phyloP scores from a whole-genome alignment of 495 filamentous ascomycete species.

The Evansstolkia leycettana region DNA sequence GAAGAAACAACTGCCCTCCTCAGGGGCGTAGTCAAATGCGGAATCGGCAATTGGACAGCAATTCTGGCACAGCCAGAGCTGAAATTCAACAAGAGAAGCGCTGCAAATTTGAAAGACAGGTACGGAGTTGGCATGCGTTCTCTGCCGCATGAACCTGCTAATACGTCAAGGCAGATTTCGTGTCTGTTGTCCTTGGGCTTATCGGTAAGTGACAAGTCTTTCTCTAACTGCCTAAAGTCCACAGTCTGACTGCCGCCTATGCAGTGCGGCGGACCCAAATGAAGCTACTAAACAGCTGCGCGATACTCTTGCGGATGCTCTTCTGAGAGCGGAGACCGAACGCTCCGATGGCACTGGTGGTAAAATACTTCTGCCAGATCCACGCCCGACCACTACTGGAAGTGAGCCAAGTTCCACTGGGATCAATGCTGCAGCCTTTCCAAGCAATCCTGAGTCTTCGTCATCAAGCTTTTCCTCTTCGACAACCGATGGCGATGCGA shows the following conservation, averaged over 20 bases:
- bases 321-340: constrained; percentile 22
- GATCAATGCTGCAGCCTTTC: constrained; percentile 4
- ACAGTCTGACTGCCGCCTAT: not conserved
- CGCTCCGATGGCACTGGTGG: constrained; percentile 11
- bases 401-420: constrained; percentile 4
- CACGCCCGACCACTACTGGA: constrained; percentile 3
- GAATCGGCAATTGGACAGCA: constrained; percentile 78
- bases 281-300: constrained; percentile 34
- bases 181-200: constrained; percentile 57
- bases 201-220: constrained; percentile 17
- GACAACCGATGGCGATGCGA: constrained; percentile 3
- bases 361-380: constrained; percentile 16
- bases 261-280: constrained; percentile 28
- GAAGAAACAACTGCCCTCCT: constrained; percentile 71
- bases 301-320: constrained; percentile 25
- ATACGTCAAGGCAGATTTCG: constrained; percentile 37
- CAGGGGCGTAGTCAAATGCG: constrained; percentile 66
- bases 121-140: constrained; percentile 10
- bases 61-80: constrained; percentile 68
- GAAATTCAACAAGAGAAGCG: constrained; percentile 60
- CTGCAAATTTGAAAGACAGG: constrained; percentile 79
- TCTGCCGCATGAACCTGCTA: not conserved
- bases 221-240: not conserved
- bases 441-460: constrained; percentile 7
- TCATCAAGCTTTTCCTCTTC: constrained; percentile 12